These are phyloP conservation scores for Hymenoscyphus occultus DNA, from an alignment of 2,329 filamentous ascomycete species.

Conservation along the genomic window DNA sequence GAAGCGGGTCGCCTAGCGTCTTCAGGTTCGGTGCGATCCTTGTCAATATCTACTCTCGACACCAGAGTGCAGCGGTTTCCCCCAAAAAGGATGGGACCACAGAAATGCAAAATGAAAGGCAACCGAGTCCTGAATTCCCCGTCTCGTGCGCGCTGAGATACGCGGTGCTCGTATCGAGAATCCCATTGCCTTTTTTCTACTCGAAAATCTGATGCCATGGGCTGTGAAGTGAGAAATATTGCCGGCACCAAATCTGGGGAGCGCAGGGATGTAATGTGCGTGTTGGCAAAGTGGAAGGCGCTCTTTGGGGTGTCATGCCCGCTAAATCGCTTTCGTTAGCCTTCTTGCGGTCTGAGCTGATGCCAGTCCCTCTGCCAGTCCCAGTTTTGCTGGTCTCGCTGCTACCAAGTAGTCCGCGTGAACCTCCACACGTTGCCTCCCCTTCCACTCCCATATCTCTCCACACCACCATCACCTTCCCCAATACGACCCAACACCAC, in stretches of 20 bases:
- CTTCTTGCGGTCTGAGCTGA: conserved; percentile 1
- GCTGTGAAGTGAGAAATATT: neutral
- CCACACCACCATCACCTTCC: neutral
- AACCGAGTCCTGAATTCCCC: neutral
- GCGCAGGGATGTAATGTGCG: neutral
- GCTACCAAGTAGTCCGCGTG: neutral
- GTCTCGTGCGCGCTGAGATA: neutral
- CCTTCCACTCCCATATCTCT: conserved; percentile 2
- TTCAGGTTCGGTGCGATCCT: too few species aligned
- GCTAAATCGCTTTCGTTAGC: neutral
- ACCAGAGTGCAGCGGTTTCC: neutral
- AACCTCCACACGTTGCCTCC: neutral
- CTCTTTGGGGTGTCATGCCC: conserved; percentile 1
- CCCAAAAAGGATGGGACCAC: neutral
- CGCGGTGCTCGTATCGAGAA: neutral
- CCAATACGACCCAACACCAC: neutral
- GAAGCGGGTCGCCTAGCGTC: too few species aligned
- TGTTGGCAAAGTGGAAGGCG: neutral
- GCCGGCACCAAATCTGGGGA: neutral
- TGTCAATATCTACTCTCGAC: conserved; percentile 9
- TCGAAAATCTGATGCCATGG: conserved; percentile 6
- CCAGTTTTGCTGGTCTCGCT: neutral
- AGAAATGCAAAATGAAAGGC: neutral
- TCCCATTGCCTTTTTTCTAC: neutral
- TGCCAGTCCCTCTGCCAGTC: neutral